phyloP scores from a whole-genome alignment of 2,329 filamentous ascomycete species.

The Dothideomycetes sp. region DNA sequence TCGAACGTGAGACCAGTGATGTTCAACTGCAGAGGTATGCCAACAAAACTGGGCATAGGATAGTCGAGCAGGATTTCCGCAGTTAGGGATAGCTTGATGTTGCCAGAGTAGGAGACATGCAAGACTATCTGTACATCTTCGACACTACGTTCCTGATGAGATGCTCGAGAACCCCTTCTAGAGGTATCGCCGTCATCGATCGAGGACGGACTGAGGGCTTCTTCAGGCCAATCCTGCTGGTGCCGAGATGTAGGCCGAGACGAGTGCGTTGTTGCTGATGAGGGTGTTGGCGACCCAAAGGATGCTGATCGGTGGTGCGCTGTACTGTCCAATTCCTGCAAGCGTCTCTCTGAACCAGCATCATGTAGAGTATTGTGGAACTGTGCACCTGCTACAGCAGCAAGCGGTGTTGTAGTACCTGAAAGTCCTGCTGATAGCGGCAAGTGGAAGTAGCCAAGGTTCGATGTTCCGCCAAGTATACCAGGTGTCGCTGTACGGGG shows the following conservation, averaged over 20 bases:
- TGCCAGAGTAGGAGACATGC: conserved; percentile 77
- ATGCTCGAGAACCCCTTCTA: not conserved
- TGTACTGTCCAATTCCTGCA: conserved; percentile 22
- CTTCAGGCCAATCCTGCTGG: conserved; percentile 13
- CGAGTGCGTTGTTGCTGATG: conserved; percentile 32
- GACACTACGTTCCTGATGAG: conserved; percentile 52
- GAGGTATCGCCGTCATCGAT: too few species aligned
- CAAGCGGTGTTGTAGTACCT: conserved; percentile 67
- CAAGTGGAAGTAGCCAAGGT: conserved; percentile 72
- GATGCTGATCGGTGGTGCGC: conserved; percentile 21
- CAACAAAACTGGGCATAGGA: conserved; percentile 95
- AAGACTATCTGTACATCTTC: conserved; percentile 92
- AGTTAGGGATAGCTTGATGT: conserved; percentile 78
- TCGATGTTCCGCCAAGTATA: conserved; percentile 59
- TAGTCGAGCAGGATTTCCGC: conserved; percentile 95
- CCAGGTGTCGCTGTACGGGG: conserved; percentile 43
- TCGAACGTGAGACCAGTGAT: conserved; percentile 94
- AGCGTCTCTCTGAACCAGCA: not conserved
- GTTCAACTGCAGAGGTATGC: conserved; percentile 85
- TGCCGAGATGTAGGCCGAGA: conserved; percentile 33
- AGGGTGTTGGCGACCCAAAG: conserved; percentile 35
- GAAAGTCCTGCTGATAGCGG: conserved; percentile 61
- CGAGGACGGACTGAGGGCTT: too few species aligned
- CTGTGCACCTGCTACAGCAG: conserved; percentile 65
- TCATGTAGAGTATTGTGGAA: conserved; percentile 33